Percentiles rank a stretch among this genome's conserved stretches.
phyloP scores from a whole-genome alignment of 805 yeast genomes.

The Yamadazyma paraphyllophila region DNA sequence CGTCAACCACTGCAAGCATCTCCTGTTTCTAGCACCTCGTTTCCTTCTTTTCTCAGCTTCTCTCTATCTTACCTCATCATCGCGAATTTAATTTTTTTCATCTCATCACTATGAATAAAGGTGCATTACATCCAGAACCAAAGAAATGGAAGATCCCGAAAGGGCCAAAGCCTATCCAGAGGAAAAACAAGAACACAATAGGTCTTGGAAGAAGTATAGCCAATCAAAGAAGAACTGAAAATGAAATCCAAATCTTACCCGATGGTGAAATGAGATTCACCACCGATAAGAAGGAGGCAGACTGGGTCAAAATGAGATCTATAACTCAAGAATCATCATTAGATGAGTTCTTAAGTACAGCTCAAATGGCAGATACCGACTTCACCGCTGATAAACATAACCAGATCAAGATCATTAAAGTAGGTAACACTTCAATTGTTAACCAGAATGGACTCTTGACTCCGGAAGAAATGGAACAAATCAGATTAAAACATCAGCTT shows the following conservation, averaged over 20 bases:
- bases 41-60: background rate
- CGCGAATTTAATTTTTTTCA: background rate
- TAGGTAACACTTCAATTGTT: slow-evolving; percentile 50
- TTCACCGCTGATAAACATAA: slow-evolving; percentile 87
- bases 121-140: slow-evolving; percentile 42
- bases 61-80: background rate
- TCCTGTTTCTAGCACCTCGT: background rate
- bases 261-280: slow-evolving; percentile 90
- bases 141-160: slow-evolving; percentile 86
- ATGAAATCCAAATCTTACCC: slow-evolving; percentile 67
- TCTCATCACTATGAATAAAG: slow-evolving; percentile 28
- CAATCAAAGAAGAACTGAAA: slow-evolving; percentile 67
- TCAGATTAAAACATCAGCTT: slow-evolving; percentile 61
- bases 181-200: slow-evolving; percentile 76
- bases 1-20: background rate
- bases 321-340: slow-evolving; percentile 92
- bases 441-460: slow-evolving; percentile 52
- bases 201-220: slow-evolving; percentile 86
- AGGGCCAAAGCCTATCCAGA: slow-evolving; percentile 88
- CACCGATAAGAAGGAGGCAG: slow-evolving; percentile 78
- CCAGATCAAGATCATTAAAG: slow-evolving; percentile 79
- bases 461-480: slow-evolving; percentile 60
- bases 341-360: slow-evolving; percentile 93
- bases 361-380: slow-evolving; percentile 93
- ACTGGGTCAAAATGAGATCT: slow-evolving; percentile 87